Percentiles rank a stretch among this genome's conserved stretches.
Evolutionary conservation across 768 basidiomycete species (phyloP).

Genomic region (Peribolospora baueri): DNA sequence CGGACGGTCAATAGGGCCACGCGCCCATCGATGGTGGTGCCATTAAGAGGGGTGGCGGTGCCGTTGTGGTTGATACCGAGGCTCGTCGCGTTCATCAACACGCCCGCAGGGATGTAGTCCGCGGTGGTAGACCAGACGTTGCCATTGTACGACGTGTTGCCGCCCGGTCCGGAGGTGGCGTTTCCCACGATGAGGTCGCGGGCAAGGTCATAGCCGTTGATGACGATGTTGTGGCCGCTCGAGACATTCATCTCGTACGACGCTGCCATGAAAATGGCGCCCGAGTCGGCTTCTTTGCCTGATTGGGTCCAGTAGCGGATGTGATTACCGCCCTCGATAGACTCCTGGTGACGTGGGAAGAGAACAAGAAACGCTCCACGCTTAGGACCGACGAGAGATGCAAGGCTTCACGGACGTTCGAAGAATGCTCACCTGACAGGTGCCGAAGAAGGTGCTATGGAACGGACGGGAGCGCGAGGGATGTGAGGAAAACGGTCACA

Average conservation of each 20-base stretch:
- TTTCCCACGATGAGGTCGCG: constrained; percentile 69
- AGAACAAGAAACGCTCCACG: too few relatives aligned
- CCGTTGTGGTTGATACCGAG: too few relatives aligned
- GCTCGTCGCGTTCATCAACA: too few relatives aligned
- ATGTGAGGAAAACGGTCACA: too few relatives aligned
- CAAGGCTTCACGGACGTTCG: too few relatives aligned
- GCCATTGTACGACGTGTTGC: constrained; percentile 19
- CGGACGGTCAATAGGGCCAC: constrained; percentile 54
- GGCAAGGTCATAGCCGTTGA: constrained; percentile 39
- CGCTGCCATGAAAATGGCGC: not conserved
- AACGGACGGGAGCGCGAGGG: too few relatives aligned
- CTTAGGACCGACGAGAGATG: too few relatives aligned
- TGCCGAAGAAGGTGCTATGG: not conserved
- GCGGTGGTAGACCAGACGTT: too few relatives aligned
- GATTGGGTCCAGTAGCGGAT: constrained; percentile 2
- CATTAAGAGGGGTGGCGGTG: too few relatives aligned
- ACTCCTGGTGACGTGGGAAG: not conserved
- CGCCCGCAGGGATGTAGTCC: too few relatives aligned
- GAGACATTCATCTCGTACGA: not conserved
- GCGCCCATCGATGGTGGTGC: constrained; percentile 36
- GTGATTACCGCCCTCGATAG: constrained; percentile 2
- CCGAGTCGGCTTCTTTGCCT: not conserved
- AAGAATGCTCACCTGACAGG: not conserved
- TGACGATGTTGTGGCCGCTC: not conserved
- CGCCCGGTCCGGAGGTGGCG: constrained; percentile 38